Evolutionary conservation across 176 grass and related monocot genomes (phyloP), one percentile per base, ranked within the genome.

Genomic region (Pharus latifolius): DNA sequence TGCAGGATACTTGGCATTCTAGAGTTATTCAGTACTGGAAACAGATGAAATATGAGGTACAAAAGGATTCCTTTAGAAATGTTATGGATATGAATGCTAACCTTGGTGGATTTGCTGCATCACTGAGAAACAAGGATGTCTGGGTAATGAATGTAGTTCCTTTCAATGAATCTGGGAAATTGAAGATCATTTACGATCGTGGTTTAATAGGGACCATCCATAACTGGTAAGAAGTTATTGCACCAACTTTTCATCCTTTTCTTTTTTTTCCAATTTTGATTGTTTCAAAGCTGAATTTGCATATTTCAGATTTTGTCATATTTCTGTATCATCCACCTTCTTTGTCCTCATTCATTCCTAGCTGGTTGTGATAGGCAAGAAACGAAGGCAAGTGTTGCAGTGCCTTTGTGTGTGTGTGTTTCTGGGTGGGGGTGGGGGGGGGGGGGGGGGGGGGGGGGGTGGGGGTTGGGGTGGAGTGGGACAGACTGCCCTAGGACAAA

Each of bases 141-240:
- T 93, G 90, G 90, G 90, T 93, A 45, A 93, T 93, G 90, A 93
- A 93, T 86, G 75, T 89, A 63, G 22, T 89, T 76, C 71, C 82
- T 69, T 73, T 41, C 25, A 43, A 3, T 27, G 65, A 93, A 74
- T 86, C 82, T 73, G 73, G 76, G 67, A 89, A 89, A 54, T 65
- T 93, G 82, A 93, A 93, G 53, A 76, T 86, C 56, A 89, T 93
- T 46, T 93, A 93, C 60, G 85, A 93, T 63, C 78, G 82, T 45
- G 90, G 90, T 80, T 83, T 93, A 80, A 73, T 93, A 50, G 90
- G 90, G 49, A 86, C 75, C 55, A 45, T 73, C 46, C 90, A 93
- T 72, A 59, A 89, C 42, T 93, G 90, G 90, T 93, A 74, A 77
- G 68, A 29, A 17, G 4, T 43, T 50, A 47, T 35, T 62, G 12